These are phyloP conservation scores for Botrytis medusae DNA, from an alignment of 2,329 filamentous ascomycete species.

Conservation along the genomic window DNA sequence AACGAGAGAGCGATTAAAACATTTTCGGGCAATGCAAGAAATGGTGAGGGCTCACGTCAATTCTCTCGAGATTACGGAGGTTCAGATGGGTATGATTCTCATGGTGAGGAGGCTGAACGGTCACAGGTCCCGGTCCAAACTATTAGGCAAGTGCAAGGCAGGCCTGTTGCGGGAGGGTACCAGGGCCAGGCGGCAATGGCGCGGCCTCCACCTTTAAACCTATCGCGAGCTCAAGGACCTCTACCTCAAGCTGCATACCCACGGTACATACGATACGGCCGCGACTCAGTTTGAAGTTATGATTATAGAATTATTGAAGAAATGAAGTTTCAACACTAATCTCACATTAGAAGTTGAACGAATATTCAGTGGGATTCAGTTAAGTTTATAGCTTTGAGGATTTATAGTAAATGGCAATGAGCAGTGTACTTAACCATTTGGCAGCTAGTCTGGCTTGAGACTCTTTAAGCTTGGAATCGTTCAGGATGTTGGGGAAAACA, in stretches of 20 bases:
- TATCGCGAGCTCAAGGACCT: neutral
- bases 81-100: too few species aligned
- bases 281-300: neutral
- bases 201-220: fast-evolving
- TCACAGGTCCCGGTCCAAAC: neutral
- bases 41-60: neutral
- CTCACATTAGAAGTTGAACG: fast-evolving
- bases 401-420: neutral
- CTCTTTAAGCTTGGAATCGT: neutral
- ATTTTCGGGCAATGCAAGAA: neutral
- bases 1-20: neutral
- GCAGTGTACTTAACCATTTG: neutral
- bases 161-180: neutral
- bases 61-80: neutral
- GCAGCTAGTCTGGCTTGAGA: fast-evolving
- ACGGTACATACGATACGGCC: neutral
- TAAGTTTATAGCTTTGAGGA: neutral
- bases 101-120: neutral
- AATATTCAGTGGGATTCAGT: neutral
- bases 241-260: neutral
- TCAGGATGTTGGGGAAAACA: neutral
- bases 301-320: neutral
- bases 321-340: neutral
- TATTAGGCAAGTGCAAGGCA: neutral
- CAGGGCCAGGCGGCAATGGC: too few species aligned